phyloP scores from a whole-genome alignment of 2,329 filamentous ascomycete genomes.

The Pseudogymnoascus sp. region DNA sequence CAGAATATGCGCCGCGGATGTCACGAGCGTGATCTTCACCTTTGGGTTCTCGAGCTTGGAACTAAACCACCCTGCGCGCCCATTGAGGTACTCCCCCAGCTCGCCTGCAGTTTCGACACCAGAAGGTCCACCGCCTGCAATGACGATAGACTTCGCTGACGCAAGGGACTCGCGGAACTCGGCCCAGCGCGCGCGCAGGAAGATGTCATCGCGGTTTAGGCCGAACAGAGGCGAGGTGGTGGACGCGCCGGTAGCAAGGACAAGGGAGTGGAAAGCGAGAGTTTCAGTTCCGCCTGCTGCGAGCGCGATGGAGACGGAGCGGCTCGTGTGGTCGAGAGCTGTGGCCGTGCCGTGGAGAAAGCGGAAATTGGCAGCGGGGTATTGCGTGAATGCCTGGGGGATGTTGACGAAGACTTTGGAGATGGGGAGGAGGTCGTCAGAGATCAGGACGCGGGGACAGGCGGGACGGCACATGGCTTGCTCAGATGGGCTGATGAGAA shows the following conservation, averaged over 20 bases:
- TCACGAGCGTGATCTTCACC: conserved; percentile 40
- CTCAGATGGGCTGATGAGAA: conserved; percentile 37
- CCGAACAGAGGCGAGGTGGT: conserved; percentile 39
- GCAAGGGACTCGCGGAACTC: conserved; percentile 35
- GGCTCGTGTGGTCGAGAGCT: conserved; percentile 29
- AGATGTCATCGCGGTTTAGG: conserved; percentile 30
- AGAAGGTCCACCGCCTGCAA: conserved; percentile 38
- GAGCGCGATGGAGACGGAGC: conserved; percentile 28
- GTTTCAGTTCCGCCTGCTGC: conserved; percentile 13
- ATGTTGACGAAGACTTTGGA: conserved; percentile 40
- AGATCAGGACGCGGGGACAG: conserved; percentile 40
- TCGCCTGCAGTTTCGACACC: conserved; percentile 44
- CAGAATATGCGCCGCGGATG: conserved; percentile 33
- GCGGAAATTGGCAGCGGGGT: conserved; percentile 31
- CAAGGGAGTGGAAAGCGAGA: conserved; percentile 37
- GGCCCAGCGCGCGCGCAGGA: conserved; percentile 31
- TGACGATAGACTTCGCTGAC: conserved; percentile 36
- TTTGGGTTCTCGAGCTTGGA: conserved; percentile 29
- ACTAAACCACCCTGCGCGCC: conserved; percentile 34
- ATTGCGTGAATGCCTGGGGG: conserved; percentile 32
- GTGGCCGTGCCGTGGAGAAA: conserved; percentile 38
- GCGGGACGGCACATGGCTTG: conserved; percentile 38
- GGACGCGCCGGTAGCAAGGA: conserved; percentile 43
- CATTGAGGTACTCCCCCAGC: conserved; percentile 45
- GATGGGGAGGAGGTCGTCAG: conserved; percentile 37